Evolutionary conservation across 1,284 basidiomycete species (phyloP).

Genomic region (Schizopora paradoxa): DNA sequence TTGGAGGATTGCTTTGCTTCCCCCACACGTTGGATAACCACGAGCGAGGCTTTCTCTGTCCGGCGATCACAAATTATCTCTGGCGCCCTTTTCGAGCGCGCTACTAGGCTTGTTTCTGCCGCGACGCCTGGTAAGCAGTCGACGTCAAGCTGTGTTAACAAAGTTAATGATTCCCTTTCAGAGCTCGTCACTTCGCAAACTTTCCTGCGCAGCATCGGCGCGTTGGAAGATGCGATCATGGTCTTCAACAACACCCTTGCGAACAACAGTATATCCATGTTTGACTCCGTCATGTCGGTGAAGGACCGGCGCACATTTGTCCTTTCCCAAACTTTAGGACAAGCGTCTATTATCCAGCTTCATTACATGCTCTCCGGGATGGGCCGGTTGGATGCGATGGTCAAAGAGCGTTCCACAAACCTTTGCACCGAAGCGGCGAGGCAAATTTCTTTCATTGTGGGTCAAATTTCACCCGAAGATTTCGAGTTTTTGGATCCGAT

Average conservation of each 20-base stretch:
- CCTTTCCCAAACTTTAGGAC: slow-evolving; percentile 6
- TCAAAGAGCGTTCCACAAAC: background rate
- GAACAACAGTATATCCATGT: too few species aligned
- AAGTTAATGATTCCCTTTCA: too few species aligned
- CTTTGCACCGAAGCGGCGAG: slow-evolving; percentile 4
- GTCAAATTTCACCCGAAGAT: background rate
- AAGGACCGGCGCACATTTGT: background rate
- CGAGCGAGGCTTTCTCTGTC: slow-evolving; percentile 1
- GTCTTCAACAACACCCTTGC: background rate
- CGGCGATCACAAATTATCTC: slow-evolving; percentile 1
- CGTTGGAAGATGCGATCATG: background rate
- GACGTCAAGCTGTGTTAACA: too few species aligned
- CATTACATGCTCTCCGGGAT: slow-evolving; percentile 2
- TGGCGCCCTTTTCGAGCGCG: slow-evolving; percentile 13
- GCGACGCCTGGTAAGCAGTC: too few species aligned
- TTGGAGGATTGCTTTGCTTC: background rate
- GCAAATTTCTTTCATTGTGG: slow-evolving; percentile 1
- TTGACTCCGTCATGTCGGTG: too few species aligned
- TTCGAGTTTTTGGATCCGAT: slow-evolving; percentile 7
- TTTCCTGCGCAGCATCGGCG: background rate
- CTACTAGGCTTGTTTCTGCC: slow-evolving; percentile 10
- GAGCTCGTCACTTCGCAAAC: background rate
- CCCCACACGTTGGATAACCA: slow-evolving; percentile 5
- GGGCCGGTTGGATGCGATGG: too few species aligned
- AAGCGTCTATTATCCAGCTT: slow-evolving; percentile 10